These are phyloP conservation scores for Ballota nigra DNA, from an alignment of 257 asterid genomes.

Conservation along the genomic window DNA sequence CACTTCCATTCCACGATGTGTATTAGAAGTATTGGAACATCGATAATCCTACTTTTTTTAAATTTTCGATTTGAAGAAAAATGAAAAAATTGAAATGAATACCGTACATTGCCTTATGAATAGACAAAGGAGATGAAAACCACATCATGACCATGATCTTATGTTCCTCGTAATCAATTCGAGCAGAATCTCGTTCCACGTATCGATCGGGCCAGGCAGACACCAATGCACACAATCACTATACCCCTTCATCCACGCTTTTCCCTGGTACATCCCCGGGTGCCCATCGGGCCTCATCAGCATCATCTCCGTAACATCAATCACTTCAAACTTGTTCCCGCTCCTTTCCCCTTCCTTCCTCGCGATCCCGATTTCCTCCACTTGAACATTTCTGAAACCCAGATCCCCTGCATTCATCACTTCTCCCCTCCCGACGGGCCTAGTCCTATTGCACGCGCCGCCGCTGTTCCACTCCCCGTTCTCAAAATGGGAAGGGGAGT, in stretches of 20 bases:
- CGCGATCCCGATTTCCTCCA: conserved; percentile 43
- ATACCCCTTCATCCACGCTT: conserved; percentile 42
- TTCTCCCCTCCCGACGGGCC: conserved; percentile 27
- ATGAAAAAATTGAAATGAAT: too few relatives aligned
- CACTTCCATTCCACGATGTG: too few relatives aligned
- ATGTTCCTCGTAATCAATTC: conserved; percentile 27
- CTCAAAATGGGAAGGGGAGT: conserved; percentile 53
- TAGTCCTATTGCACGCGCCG: conserved; percentile 46
- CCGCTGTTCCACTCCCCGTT: conserved; percentile 49
- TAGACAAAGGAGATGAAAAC: background rate
- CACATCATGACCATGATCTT: background rate
- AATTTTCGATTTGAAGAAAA: too few relatives aligned
- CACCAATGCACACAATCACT: conserved; percentile 64
- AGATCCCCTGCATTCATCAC: conserved; percentile 18
- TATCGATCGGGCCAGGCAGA: conserved; percentile 54
- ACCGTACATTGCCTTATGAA: too few relatives aligned
- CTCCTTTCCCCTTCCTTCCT: conserved; percentile 26
- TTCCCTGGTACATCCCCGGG: conserved; percentile 43
- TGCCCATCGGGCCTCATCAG: conserved; percentile 48
- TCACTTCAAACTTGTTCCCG: conserved; percentile 34
- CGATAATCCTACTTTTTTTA: too few relatives aligned
- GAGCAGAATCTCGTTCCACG: conserved; percentile 57
- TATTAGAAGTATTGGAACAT: too few relatives aligned
- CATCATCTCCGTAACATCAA: conserved; percentile 53
- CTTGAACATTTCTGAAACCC: conserved; percentile 38